Evolutionary conservation across 129 eudicot species (phyloP).

Genomic region (Flaveria ramosissima): DNA sequence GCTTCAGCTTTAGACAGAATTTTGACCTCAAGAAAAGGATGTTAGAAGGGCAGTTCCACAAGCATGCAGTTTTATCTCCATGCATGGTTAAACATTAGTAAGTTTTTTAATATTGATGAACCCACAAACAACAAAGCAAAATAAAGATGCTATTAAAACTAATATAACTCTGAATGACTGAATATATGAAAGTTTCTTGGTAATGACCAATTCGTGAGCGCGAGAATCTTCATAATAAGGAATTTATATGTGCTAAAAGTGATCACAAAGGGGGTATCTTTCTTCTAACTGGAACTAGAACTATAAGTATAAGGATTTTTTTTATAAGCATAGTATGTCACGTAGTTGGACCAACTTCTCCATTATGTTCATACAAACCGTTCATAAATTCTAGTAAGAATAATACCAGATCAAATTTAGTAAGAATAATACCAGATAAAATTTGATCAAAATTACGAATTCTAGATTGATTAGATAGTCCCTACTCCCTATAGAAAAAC

Average conservation of each 20-base stretch:
- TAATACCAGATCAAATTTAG: background rate
- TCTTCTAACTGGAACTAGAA: background rate
- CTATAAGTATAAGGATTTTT: no score
- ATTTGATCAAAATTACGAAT: background rate
- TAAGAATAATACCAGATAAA: background rate
- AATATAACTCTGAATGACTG: background rate
- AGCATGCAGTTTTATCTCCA: background rate
- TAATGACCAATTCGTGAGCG: background rate
- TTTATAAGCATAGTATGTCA: background rate
- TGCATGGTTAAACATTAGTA: background rate
- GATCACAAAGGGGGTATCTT: background rate
- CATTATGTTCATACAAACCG: background rate
- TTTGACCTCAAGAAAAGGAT: background rate
- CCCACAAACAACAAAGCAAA: conserved; percentile 12
- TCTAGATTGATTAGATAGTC: background rate
- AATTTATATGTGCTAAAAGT: background rate
- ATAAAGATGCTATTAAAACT: background rate
- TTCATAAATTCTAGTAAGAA: background rate
- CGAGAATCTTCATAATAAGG: background rate
- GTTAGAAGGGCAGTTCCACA: background rate
- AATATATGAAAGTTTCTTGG: background rate
- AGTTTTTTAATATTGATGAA: background rate
- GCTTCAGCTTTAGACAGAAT: background rate
- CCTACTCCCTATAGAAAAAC: background rate
- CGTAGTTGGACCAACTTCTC: background rate